phyloP scores from a whole-genome alignment of 257 asterid genomes.

The Penstemon eatonii region DNA sequence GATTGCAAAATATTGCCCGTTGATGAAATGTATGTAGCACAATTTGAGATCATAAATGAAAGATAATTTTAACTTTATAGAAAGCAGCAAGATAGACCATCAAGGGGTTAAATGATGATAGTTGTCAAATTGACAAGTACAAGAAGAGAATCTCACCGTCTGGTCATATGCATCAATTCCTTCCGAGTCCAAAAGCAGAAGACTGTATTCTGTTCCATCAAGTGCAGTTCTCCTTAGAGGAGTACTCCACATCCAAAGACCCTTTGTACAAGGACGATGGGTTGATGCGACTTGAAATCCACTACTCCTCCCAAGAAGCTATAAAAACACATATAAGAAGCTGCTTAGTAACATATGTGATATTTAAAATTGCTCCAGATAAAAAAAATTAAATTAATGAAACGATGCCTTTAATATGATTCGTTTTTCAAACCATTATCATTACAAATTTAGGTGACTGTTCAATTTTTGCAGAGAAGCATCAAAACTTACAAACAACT shows the following conservation, averaged over 20 bases:
- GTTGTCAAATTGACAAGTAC: constrained; percentile 14
- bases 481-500: background rate
- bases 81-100: background rate
- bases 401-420: too few relatives aligned
- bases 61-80: constrained; percentile 2
- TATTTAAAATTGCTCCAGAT: constrained; percentile 6
- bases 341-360: constrained; percentile 2
- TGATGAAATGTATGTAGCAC: background rate
- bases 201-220: constrained; percentile 96
- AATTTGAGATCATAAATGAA: background rate
- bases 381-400: background rate
- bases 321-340: constrained; percentile 27
- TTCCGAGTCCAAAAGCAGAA: constrained; percentile 87
- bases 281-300: constrained; percentile 98
- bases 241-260: constrained; percentile 99
- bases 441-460: background rate
- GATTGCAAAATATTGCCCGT: background rate
- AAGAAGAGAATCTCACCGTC: constrained; percentile 63
- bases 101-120: background rate
- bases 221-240: constrained; percentile 86
- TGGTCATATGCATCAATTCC: constrained; percentile 99
- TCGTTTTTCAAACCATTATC: too few relatives aligned
- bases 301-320: constrained; percentile 99
- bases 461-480: background rate
- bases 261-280: constrained; percentile 98